Evolutionary conservation across 805 yeast genomes (phyloP), one percentile per base, ranked within the genome.

Genomic region (Millerozyma acaciae): DNA sequence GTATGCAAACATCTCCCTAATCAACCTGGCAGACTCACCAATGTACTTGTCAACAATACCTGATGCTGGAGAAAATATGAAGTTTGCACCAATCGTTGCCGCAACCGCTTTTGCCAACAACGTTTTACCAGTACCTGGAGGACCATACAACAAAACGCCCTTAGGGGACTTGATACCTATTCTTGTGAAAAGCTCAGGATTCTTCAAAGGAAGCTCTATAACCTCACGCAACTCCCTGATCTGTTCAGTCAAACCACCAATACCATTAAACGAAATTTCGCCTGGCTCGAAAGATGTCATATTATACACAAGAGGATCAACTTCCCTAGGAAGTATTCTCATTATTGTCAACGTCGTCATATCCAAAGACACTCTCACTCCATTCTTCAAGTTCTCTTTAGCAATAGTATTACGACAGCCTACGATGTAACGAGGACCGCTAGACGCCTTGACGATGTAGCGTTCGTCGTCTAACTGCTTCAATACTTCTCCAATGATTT

Each of bases 231-330:
- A 74, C 65, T 93, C 97, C 51, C 97, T 75, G 48, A 93, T 88
- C 62, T 93, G 98, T 47, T 93, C 97, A 30, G 80, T 82, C 44
- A 93, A 74, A 40, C 98, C 98, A 72, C 98, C 98, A 53, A 93
- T 88, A 21, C 95, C 93, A 39, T 82, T 82, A 61, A 93, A 93
- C 14, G 96, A 83, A 41, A 90, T 80, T 51, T 88, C 97, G 41
- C 96, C 97, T n/a, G 96, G 96, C 59, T 89, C 95, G 53, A 93
- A 86, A 2, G 95, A 82, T 4, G 98, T 89, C 98, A 93, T 93
- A 63, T 90, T 93, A 62, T 93, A 93, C 43, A 93, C 97, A 53
- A 89, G 71, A 8, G 98, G 98, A 62, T 93, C 98, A 31, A 95
- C 97, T 62, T 93, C 98, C 53, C 98, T 78, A 12, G 98, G 98